These are phyloP conservation scores for Petunia axillaris DNA, from an alignment of 257 asterid species.

Conservation along the genomic window DNA sequence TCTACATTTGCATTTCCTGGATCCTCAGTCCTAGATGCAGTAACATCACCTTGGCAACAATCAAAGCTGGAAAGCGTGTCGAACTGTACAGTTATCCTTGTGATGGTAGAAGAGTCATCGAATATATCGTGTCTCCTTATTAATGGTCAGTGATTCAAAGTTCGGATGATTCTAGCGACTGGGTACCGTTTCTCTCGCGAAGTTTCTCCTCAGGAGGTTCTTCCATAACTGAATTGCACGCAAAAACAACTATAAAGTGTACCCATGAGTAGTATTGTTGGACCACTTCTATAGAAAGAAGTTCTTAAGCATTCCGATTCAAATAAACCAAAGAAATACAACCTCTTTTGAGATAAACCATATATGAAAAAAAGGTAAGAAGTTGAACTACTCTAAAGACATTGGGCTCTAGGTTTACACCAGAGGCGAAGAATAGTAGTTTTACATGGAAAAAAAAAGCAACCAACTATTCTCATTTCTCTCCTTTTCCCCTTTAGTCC, in stretches of 20 bases:
- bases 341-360: constrained; percentile 12
- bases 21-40: not conserved
- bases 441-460: not conserved
- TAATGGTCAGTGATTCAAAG: constrained; percentile 19
- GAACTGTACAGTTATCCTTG: not conserved
- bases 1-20: constrained; percentile 6
- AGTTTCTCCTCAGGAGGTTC: not conserved
- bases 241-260: not conserved
- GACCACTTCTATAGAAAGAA: constrained; percentile 7
- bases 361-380: not conserved
- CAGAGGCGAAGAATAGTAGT: not conserved
- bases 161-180: not conserved
- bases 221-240: not conserved
- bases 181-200: not conserved
- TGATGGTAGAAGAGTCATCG: not conserved
- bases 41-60: not conserved
- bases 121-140: not conserved
- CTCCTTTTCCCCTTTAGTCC: not conserved
- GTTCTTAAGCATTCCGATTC: constrained; percentile 9
- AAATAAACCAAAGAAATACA: not conserved
- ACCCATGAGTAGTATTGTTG: not conserved
- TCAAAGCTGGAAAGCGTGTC: not conserved
- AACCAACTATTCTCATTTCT: constrained; percentile 14
- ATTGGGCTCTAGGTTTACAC: constrained; percentile 5
- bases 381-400: constrained; percentile 4